phyloP scores from a whole-genome alignment of 768 basidiomycete species.

The Lactarius indigo region DNA sequence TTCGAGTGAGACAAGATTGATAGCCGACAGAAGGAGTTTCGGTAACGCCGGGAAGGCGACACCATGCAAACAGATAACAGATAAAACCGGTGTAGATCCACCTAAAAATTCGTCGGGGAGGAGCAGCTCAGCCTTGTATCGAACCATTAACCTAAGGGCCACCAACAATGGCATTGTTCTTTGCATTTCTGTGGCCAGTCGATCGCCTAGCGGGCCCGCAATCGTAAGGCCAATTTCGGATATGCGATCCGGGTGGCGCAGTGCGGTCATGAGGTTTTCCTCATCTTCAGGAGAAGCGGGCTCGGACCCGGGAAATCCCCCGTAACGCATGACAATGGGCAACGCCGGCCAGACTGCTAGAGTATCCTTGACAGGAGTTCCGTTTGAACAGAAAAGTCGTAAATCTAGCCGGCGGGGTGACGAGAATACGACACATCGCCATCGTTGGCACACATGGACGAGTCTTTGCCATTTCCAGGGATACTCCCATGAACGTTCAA shows the following conservation, averaged over 20 bases:
- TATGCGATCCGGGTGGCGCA: background rate
- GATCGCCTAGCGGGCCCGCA: background rate
- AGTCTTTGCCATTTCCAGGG: background rate
- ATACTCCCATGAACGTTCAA: background rate
- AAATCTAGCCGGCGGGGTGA: background rate
- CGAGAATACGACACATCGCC: background rate
- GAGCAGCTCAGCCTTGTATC: background rate
- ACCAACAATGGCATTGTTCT: background rate
- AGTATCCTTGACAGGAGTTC: background rate
- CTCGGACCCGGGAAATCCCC: background rate
- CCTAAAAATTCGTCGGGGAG: background rate
- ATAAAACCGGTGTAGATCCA: background rate
- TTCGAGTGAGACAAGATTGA: background rate
- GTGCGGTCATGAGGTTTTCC: background rate
- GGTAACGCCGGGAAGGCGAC: background rate
- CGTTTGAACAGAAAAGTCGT: background rate
- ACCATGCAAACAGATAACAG: background rate
- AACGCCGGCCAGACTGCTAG: background rate
- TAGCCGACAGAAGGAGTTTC: background rate
- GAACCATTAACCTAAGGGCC: background rate
- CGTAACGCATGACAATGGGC: background rate
- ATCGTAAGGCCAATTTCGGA: background rate
- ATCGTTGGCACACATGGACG: background rate
- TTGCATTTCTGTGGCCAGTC: background rate
- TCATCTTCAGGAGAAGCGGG: background rate